Conservation (phyloP, 805 yeast species). For the Grigorovia humatica region DNA sequence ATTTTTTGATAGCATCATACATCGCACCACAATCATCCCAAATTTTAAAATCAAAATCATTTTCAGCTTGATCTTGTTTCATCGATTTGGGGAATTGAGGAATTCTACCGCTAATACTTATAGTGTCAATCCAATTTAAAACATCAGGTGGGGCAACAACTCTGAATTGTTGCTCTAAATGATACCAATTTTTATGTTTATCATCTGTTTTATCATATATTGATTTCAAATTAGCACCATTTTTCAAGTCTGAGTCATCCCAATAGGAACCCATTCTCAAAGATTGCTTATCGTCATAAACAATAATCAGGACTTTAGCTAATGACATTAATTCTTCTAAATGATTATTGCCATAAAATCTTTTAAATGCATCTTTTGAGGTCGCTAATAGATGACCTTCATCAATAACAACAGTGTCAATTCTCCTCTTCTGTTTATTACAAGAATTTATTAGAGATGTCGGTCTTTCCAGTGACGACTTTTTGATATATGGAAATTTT, state of each 20-base stretch:
- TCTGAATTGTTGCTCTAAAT: conserved; percentile 33
- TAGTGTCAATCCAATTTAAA: conserved; percentile 31
- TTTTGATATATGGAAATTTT: conserved; percentile 30
- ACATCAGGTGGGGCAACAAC: conserved; percentile 33
- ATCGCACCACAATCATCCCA: conserved; percentile 35
- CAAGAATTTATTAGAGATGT: conserved; percentile 34
- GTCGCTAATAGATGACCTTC: conserved; percentile 39
- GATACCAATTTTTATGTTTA: conserved; percentile 20
- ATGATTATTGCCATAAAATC: conserved; percentile 37
- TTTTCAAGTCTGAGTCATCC: conserved; percentile 24
- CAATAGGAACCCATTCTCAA: conserved; percentile 39
- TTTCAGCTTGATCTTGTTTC: conserved; percentile 3
- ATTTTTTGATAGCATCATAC: conserved; percentile 28
- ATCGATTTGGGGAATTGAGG: conserved; percentile 26
- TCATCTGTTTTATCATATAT: conserved; percentile 15
- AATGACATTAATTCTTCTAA: conserved; percentile 32
- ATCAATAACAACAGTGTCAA: conserved; percentile 35
- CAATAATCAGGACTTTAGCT: conserved; percentile 32
- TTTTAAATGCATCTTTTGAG: conserved; percentile 35
- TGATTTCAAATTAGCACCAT: conserved; percentile 30
- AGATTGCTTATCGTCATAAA: conserved; percentile 38
- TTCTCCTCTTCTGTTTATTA: conserved; percentile 19
- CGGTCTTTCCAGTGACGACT: conserved; percentile 35
- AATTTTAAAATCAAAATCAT: conserved; percentile 28
- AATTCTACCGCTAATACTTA: conserved; percentile 29